These are phyloP conservation scores for Heritiera fomes DNA, from an alignment of 345 rosid genomes.

Conservation along the genomic window DNA sequence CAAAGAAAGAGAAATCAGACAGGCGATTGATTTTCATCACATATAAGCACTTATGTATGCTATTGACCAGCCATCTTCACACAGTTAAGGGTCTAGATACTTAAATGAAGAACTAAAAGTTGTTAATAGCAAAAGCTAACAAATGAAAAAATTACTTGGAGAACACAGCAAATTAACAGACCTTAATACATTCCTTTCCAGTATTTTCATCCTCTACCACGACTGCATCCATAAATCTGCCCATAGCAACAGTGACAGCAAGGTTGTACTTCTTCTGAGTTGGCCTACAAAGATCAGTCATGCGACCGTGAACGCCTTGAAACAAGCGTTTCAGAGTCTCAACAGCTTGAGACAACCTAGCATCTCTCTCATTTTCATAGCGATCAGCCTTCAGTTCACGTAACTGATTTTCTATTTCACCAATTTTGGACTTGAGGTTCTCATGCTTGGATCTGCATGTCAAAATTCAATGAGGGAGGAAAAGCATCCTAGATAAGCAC, in stretches of 20 bases:
- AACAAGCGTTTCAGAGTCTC: slow-evolving; percentile 87
- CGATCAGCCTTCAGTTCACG: slow-evolving; percentile 93
- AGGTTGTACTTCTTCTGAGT: slow-evolving; percentile 88
- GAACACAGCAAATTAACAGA: slow-evolving; percentile 26
- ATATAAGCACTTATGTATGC: neutral
- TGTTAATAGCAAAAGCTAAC: neutral
- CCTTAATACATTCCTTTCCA: slow-evolving; percentile 99
- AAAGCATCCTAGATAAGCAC: neutral
- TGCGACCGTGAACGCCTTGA: slow-evolving; percentile 97
- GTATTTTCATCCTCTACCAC: slow-evolving; percentile 95
- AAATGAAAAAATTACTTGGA: neutral
- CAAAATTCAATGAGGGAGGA: slow-evolving; percentile 8
- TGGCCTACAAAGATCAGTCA: slow-evolving; percentile 96
- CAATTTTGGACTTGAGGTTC: slow-evolving; percentile 71
- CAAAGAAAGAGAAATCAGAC: neutral
- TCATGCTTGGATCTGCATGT: slow-evolving; percentile 62
- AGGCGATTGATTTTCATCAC: neutral
- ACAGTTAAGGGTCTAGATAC: neutral
- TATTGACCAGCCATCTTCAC: neutral
- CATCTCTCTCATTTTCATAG: slow-evolving; percentile 90
- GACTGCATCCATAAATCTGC: slow-evolving; percentile 97
- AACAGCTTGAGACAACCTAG: slow-evolving; percentile 85
- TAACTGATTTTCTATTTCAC: slow-evolving; percentile 77
- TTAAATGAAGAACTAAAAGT: neutral
- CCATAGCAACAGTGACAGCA: slow-evolving; percentile 99